A percentile compares a stretch with the other conserved stretches of the same genome.
Conservation (phyloP, 192 early-diverging fungal species). For the Rhizoclosmatium globosum region DNA sequence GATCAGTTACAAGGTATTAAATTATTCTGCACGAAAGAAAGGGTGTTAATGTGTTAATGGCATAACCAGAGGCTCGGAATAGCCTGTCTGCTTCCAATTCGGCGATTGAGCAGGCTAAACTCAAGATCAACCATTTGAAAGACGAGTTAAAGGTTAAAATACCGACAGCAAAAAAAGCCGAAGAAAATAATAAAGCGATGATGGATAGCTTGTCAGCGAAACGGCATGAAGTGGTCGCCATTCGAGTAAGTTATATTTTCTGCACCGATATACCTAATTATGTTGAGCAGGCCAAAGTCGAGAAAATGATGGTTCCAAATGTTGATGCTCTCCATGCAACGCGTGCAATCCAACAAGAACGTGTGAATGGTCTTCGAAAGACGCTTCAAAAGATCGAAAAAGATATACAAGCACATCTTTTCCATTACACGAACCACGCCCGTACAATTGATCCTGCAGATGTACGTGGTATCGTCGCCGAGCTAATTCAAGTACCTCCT, state of each 20-base stretch:
- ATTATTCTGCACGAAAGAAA: not conserved
- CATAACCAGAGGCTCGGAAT: conserved; percentile 30
- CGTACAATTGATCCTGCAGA: conserved; percentile 87
- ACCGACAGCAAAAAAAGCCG: conserved; percentile 72
- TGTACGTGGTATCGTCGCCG: conserved; percentile 94
- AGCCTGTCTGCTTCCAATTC: conserved; percentile 31
- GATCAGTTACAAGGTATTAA: conserved; percentile 84
- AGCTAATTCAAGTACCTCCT: conserved; percentile 81
- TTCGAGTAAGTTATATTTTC: conserved; percentile 24
- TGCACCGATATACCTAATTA: conserved; percentile 5
- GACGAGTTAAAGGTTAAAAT: conserved; percentile 77
- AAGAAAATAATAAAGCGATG: conserved; percentile 71
- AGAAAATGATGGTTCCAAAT: conserved; percentile 2
- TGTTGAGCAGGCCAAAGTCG: conserved; percentile 4
- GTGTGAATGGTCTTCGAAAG: conserved; percentile 26
- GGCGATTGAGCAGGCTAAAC: conserved; percentile 75
- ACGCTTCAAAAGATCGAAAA: conserved; percentile 43
- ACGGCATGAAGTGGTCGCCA: conserved; percentile 36
- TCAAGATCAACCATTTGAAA: conserved; percentile 79
- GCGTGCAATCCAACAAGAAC: not conserved
- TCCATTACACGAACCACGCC: conserved; percentile 83
- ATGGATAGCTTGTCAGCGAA: conserved; percentile 50
- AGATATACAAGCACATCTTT: conserved; percentile 58
- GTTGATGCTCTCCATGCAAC: not conserved
- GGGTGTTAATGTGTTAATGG: not conserved